Evolutionary conservation across 2,329 filamentous ascomycete species (phyloP).

Genomic region (Hypoxylon sp.): DNA sequence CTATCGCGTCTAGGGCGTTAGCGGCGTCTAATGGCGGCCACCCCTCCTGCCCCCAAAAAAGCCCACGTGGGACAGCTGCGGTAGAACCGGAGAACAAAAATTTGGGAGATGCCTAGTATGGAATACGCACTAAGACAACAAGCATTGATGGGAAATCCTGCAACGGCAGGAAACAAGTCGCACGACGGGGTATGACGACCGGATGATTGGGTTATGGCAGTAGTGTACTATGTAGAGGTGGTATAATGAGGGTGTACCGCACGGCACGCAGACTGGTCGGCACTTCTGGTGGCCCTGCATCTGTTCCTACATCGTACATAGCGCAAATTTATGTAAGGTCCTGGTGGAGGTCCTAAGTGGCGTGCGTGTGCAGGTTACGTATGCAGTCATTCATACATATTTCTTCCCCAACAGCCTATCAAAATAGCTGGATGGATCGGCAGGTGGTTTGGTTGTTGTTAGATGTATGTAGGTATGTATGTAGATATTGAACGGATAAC

Average conservation of each 20-base stretch:
- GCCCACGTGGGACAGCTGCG: conserved; percentile 41
- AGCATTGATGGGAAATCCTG: conserved; percentile 15
- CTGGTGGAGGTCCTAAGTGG: conserved; percentile 1
- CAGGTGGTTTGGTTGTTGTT: conserved; percentile 5
- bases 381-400: conserved; percentile 22
- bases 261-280: conserved; percentile 28
- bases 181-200: conserved; percentile 9
- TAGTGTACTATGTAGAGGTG: background rate
- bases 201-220: conserved; percentile 12
- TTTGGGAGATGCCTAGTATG: conserved; percentile 1
- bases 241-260: conserved; percentile 27
- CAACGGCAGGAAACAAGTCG: conserved; percentile 35
- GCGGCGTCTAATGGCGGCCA: conserved; percentile 24
- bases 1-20: conserved; percentile 35
- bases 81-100: conserved; percentile 30
- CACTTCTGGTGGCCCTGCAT: conserved; percentile 21
- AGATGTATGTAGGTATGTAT: conserved; percentile 7
- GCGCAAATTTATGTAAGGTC: conserved; percentile 16
- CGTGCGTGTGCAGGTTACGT: conserved; percentile 28
- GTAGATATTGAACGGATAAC: background rate
- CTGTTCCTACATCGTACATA: conserved; percentile 29
- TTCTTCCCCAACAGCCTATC: conserved; percentile 8
- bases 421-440: background rate
- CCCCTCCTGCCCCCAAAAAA: conserved; percentile 8
- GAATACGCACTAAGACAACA: conserved; percentile 13